Evolutionary conservation across 2,329 filamentous ascomycete genomes (phyloP).

Genomic region (Orbilia blumenaviensis): DNA sequence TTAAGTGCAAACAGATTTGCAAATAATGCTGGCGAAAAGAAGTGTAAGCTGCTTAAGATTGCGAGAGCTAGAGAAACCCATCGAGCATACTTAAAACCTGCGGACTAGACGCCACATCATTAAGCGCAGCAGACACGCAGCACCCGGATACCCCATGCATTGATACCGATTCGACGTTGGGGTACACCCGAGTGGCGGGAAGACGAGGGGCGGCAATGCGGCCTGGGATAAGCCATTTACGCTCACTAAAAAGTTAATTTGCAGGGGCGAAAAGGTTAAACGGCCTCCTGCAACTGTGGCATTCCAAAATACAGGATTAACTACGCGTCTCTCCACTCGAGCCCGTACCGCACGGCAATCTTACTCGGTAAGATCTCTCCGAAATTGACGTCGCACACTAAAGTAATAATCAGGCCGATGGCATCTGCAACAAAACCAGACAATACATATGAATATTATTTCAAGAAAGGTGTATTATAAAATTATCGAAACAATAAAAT

Average conservation of each 20-base stretch:
- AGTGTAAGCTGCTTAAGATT: slow-evolving; percentile 69
- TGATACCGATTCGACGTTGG: slow-evolving; percentile 73
- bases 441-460: slow-evolving; percentile 72
- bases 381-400: slow-evolving; percentile 68
- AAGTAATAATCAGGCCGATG: slow-evolving; percentile 67
- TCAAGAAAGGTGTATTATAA: slow-evolving; percentile 68
- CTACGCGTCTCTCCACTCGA: slow-evolving; percentile 56
- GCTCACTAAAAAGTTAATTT: slow-evolving; percentile 74
- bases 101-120: slow-evolving; percentile 75
- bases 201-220: slow-evolving; percentile 74
- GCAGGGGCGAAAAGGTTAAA: slow-evolving; percentile 69
- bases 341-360: neutral
- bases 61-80: slow-evolving; percentile 73
- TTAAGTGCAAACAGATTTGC: slow-evolving; percentile 75
- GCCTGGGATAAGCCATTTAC: slow-evolving; percentile 73
- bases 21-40: slow-evolving; percentile 73
- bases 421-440: slow-evolving; percentile 69
- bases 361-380: slow-evolving; percentile 66
- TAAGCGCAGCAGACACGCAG: slow-evolving; percentile 72
- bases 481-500: slow-evolving; percentile 70
- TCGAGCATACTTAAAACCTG: slow-evolving; percentile 76
- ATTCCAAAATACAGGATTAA: slow-evolving; percentile 75
- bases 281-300: slow-evolving; percentile 72
- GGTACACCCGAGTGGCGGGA: slow-evolving; percentile 75
- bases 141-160: no score